Evolutionary conservation across 306 rosid genomes (phyloP).

Genomic region (Begonia peltatifolia): DNA sequence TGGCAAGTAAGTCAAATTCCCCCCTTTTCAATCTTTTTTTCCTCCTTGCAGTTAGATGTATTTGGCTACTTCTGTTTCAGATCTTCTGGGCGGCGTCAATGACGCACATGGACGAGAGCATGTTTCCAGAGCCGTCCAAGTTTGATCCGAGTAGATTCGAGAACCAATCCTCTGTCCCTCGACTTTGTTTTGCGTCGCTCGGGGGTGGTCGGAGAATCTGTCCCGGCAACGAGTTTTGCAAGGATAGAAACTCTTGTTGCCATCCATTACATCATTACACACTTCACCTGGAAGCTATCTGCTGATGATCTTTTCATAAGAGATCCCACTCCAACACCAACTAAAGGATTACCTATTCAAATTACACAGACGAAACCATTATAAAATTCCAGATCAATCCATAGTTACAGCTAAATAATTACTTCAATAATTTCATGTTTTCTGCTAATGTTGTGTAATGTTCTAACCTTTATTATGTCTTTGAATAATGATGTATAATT

Average conservation of each 20-base stretch:
- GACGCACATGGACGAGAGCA: conserved; percentile 54
- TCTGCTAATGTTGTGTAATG: background rate
- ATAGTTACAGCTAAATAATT: background rate
- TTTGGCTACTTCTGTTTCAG: conserved; percentile 10
- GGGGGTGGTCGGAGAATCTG: conserved; percentile 64
- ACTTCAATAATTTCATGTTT: background rate
- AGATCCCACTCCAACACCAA: conserved; percentile 45
- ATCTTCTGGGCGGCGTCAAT: conserved; percentile 53
- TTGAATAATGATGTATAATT: background rate
- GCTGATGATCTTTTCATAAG: conserved; percentile 43
- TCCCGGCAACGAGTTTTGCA: conserved; percentile 56
- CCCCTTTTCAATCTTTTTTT: background rate
- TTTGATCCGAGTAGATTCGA: conserved; percentile 66
- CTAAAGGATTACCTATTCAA: conserved; percentile 40
- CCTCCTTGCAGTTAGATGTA: no score
- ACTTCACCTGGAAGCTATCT: conserved; percentile 48
- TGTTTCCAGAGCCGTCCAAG: conserved; percentile 51
- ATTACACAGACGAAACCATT: conserved; percentile 21
- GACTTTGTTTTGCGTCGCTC: conserved; percentile 44
- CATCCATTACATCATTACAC: conserved; percentile 53
- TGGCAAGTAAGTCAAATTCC: conserved; percentile 54
- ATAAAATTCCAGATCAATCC: background rate
- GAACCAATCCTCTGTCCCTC: conserved; percentile 37
- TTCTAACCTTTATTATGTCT: no score
- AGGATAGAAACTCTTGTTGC: conserved; percentile 47